These are phyloP conservation scores for Vigna hirtella DNA, from an alignment of 306 rosid species.

Conservation along the genomic window DNA sequence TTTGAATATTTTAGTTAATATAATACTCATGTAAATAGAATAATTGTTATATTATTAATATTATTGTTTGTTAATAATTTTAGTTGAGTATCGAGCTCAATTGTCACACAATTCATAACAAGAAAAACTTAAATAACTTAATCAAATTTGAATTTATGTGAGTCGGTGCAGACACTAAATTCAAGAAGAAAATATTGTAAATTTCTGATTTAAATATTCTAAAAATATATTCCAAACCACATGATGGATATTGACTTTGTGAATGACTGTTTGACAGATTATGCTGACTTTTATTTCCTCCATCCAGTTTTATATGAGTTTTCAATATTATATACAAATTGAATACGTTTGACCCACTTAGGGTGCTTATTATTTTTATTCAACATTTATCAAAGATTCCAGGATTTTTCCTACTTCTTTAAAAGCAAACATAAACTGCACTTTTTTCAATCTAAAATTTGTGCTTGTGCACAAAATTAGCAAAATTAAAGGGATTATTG, in stretches of 20 bases:
- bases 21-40: too few relatives aligned
- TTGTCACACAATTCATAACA: too few relatives aligned
- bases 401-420: neutral
- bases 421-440: neutral
- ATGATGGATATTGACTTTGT: neutral
- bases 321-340: neutral
- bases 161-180: too few relatives aligned
- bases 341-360: constrained; percentile 21
- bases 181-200: neutral
- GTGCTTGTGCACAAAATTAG: too few relatives aligned
- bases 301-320: neutral
- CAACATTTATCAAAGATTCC: constrained; percentile 3
- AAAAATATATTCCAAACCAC: neutral
- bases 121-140: too few relatives aligned
- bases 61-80: too few relatives aligned
- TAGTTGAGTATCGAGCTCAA: too few relatives aligned
- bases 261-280: neutral
- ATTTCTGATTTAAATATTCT: neutral
- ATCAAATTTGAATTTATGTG: too few relatives aligned
- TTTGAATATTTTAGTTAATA: too few relatives aligned
- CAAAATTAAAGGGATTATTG: too few relatives aligned
- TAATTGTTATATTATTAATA: too few relatives aligned
- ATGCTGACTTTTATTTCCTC: constrained; percentile 17
- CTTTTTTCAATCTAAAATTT: too few relatives aligned
- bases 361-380: neutral